Base-by-base conservation (phyloP, 2,329 filamentous ascomycete species). In the Coleophoma crateriformis region DNA sequence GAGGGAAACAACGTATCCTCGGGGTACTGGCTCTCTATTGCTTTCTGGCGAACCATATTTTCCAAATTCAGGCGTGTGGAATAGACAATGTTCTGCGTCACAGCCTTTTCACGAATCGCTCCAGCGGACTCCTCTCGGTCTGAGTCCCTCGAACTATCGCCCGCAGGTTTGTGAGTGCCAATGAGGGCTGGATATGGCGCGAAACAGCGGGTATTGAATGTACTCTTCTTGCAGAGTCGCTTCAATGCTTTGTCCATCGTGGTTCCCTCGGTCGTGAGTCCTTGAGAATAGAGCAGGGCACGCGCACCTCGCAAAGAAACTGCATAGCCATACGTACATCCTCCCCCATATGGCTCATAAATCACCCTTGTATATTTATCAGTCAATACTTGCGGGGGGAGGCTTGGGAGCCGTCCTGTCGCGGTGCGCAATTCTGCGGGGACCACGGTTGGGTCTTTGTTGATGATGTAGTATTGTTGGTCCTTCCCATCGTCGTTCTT, bases 241-340 rank as follows among this genome's bases (percentile, higher is more conserved):
- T 38, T 38, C 14, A 38, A 14, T 38, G 14, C 35, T 38, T 17
- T 14, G 15, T 38, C 35, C 14, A 38, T 38, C 6, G 35, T 38
- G 7, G 35, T 38, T n/a, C 35, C 35, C 15, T 38, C 35, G 7
- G 13, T 11, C 14, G 35, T n/a, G 12, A 38, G 13, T 17, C 35
- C 35, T 17, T 38, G 35, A 11, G 4, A 17, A 13, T 38, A 38
- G 15, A 38, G 35, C 14, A 38, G 11, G 64, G 83, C 83, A 58
- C 79, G 75, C 8, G 47, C 47, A 14, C 47, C 47, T 2, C 39
- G 38, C 15, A 54, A 54, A 1, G 60, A 61, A 35, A 67, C 52
- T 4, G 61, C 65, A 42, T 67, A 67, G 4, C 61, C 58, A 50
- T 65, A 66, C 7, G 59, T 58, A 51, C 65, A 67, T 20, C 35